Evolutionary conservation across 1,139 yeast genomes (phyloP).

Genomic region (Taphrina flavorubra): DNA sequence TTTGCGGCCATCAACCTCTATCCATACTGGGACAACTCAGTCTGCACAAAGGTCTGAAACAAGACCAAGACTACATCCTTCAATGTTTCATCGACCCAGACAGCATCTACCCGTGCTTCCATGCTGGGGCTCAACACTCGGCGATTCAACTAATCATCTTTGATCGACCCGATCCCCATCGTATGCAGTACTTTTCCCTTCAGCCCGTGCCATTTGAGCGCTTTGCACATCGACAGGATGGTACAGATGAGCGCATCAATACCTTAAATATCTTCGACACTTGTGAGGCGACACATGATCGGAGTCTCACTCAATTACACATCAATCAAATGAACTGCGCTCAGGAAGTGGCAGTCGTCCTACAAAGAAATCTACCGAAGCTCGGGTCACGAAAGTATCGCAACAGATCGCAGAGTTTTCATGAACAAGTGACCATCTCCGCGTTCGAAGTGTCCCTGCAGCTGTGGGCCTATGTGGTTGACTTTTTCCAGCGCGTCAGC

Average conservation of each 20-base stretch:
- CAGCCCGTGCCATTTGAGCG: conserved; percentile 70
- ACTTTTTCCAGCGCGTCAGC: conserved; percentile 13
- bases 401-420: conserved; percentile 22
- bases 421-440: conserved; percentile 16
- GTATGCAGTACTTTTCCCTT: conserved; percentile 79
- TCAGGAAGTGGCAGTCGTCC: conserved; percentile 44
- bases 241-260: not conserved
- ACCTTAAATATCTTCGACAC: conserved; percentile 34
- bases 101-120: conserved; percentile 41
- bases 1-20: conserved; percentile 39
- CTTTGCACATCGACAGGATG: conserved; percentile 49
- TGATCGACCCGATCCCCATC: conserved; percentile 73
- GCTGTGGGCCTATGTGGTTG: conserved; percentile 18
- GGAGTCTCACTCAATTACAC: conserved; percentile 41
- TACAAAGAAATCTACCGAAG: conserved; percentile 39
- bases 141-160: conserved; percentile 61
- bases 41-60: not conserved
- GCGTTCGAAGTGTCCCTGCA: conserved; percentile 7
- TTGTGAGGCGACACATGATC: conserved; percentile 44
- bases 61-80: conserved; percentile 20
- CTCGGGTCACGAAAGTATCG: conserved; percentile 20
- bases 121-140: conserved; percentile 35
- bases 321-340: conserved; percentile 46
- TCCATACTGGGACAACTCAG: conserved; percentile 42
- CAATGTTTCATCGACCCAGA: conserved; percentile 34